Evolutionary conservation across 2,329 filamentous ascomycete species (phyloP).

Genomic region (Phialemonium atrogriseum): DNA sequence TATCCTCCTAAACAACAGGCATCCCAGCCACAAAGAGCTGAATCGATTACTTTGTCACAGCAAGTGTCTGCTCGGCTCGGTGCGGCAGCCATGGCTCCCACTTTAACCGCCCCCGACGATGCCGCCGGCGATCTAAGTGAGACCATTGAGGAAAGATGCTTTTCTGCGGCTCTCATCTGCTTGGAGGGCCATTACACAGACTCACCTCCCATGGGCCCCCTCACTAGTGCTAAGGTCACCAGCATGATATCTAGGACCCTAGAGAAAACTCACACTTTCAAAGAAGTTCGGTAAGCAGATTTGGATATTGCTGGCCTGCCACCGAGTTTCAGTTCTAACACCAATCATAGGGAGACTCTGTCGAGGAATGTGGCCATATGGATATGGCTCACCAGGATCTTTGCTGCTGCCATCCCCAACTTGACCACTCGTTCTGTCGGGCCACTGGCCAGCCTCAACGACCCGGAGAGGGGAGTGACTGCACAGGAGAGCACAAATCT

Average conservation of each 20-base stretch:
- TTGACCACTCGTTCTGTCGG: constrained; percentile 53
- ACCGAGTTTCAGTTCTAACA: constrained; percentile 4
- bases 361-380: constrained; percentile 57
- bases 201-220: constrained; percentile 47
- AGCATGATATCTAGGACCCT: constrained; percentile 52
- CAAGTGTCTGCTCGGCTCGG: no score
- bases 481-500: constrained; percentile 54
- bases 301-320: background rate
- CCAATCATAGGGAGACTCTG: constrained; percentile 40
- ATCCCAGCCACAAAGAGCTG: no score
- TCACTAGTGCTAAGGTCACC: constrained; percentile 44
- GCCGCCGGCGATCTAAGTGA: no score
- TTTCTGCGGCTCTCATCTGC: constrained; percentile 51
- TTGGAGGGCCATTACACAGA: constrained; percentile 54
- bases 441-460: constrained; percentile 42
- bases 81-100: no score
- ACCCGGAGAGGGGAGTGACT: constrained; percentile 48
- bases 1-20: no score
- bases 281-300: constrained; percentile 52
- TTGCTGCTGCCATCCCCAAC: constrained; percentile 51
- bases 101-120: no score
- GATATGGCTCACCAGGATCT: constrained; percentile 56
- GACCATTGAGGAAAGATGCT: constrained; percentile 56
- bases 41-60: no score
- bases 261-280: constrained; percentile 54